Percentiles rank a stretch among this genome's conserved stretches.
phyloP scores from a whole-genome alignment of 495 filamentous ascomycete genomes.

The Immersiella caudata region DNA sequence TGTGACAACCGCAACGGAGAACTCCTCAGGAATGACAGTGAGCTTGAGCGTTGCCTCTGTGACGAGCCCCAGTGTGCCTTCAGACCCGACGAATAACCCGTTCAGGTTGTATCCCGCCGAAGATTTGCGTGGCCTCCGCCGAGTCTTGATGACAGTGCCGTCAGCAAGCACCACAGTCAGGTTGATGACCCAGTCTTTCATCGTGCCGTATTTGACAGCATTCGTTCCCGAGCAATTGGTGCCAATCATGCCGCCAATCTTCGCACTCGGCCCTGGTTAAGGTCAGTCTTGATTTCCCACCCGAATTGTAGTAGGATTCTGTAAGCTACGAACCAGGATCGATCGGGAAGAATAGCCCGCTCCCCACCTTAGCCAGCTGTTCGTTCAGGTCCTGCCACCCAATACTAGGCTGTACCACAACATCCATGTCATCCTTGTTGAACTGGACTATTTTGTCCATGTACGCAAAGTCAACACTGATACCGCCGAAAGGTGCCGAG shows the following conservation, averaged over 20 bases:
- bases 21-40: slow-evolving; percentile 70
- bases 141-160: slow-evolving; percentile 77
- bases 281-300: slow-evolving; percentile 21
- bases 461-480: slow-evolving; percentile 83
- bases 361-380: slow-evolving; percentile 65
- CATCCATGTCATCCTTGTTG: slow-evolving; percentile 86
- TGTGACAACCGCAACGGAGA: slow-evolving; percentile 73
- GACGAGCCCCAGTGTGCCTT: slow-evolving; percentile 77
- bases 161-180: slow-evolving; percentile 79
- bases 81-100: slow-evolving; percentile 72
- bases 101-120: slow-evolving; percentile 82
- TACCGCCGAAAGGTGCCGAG: slow-evolving; percentile 78
- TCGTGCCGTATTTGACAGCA: slow-evolving; percentile 79
- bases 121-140: slow-evolving; percentile 73
- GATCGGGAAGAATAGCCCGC: slow-evolving; percentile 85
- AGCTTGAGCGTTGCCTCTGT: slow-evolving; percentile 78
- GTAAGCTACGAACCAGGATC: slow-evolving; percentile 63
- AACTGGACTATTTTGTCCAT: slow-evolving; percentile 84
- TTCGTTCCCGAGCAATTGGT: slow-evolving; percentile 82
- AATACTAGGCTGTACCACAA: slow-evolving; percentile 87
- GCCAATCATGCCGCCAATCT: slow-evolving; percentile 76
- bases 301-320: background rate
- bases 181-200: slow-evolving; percentile 87
- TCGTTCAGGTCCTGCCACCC: slow-evolving; percentile 91
- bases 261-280: slow-evolving; percentile 58